phyloP scores from a whole-genome alignment of 78 protist genomes.

The Dictyostelium citrinum region DNA sequence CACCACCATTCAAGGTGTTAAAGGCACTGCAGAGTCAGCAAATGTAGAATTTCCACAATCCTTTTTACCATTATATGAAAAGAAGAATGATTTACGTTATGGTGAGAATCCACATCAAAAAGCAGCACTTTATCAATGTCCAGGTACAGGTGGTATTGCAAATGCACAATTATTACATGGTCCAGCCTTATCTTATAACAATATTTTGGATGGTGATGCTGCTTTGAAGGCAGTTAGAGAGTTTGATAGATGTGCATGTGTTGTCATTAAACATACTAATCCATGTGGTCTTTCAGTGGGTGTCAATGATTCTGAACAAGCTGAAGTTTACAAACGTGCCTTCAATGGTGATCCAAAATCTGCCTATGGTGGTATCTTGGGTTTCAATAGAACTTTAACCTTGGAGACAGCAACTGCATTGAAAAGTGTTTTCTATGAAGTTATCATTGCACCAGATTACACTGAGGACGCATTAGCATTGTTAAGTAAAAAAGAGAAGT shows the following conservation, averaged over 20 bases:
- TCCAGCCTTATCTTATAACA: slow-evolving; percentile 67
- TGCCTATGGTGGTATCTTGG: slow-evolving; percentile 78
- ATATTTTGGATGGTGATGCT: slow-evolving; percentile 74
- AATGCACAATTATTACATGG: slow-evolving; percentile 53
- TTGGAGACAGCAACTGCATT: slow-evolving; percentile 48
- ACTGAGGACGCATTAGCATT: slow-evolving; percentile 41
- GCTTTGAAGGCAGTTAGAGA: slow-evolving; percentile 68
- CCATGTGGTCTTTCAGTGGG: slow-evolving; percentile 72
- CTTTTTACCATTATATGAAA: slow-evolving; percentile 51
- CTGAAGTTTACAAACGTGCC: slow-evolving; percentile 74
- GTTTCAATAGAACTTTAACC: slow-evolving; percentile 59
- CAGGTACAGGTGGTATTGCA: slow-evolving; percentile 49
- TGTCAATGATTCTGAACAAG: background rate
- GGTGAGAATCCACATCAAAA: slow-evolving; percentile 93
- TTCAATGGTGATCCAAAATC: slow-evolving; percentile 63
- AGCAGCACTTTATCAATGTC: slow-evolving; percentile 43
- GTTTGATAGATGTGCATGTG: slow-evolving; percentile 32
- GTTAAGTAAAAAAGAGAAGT: slow-evolving; percentile 27
- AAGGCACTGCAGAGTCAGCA: background rate
- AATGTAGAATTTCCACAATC: slow-evolving; percentile 22
- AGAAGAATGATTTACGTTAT: slow-evolving; percentile 78
- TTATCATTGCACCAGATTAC: slow-evolving; percentile 75
- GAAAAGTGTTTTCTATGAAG: slow-evolving; percentile 64
- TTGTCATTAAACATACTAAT: slow-evolving; percentile 71
- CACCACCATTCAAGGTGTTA: slow-evolving; percentile 12